Base-by-base conservation (phyloP, 148 eudicot genomes). In the Heliamphora exappendiculata region DNA sequence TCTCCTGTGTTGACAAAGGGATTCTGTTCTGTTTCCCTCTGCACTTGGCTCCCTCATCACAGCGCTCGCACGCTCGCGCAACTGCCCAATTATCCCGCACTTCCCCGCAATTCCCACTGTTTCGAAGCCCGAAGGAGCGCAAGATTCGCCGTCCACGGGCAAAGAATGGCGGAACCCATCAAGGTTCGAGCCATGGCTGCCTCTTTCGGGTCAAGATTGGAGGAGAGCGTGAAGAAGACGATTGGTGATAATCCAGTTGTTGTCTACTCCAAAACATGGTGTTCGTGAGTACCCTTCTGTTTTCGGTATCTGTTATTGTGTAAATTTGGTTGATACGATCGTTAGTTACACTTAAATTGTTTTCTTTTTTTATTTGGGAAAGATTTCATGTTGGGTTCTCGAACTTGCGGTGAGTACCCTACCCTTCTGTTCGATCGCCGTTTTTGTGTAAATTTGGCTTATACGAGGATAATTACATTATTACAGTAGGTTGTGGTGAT, bases 211-310 rank as follows among this genome's bases (percentile, higher is more conserved):
- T 83, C 96, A 67, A 80, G 93, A 42, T 72, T 92, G 65, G 98
- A 95, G 60, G 97, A 91, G 26, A 84, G 79, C 7, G 89, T 95
- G 47, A 92, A 89, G 83, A 88, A 88, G 81, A 91, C 96, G 1
- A 51, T 92, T 14, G 54, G 65, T 31, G 94, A 92, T 3, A 95
- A 95, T 66, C 92, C 96, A 19, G 93, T 95, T 72, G 98, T 95
- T 73, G 93, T 92, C 77, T 95, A 95, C 81, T 94, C 98, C 72
- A 94, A 94, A 82, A 76, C 88, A 22, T 94, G 96, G 97, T 94
- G 98, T 63, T 90, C 98, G 98, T 94, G 81, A 85, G 98, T 81
- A 10, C 33, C 36, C 51, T 22, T 44, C 31, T 37, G 58, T 3
- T 33, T 7, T 6, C 55, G 3, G 24, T 4, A 7, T 20, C 49